phyloP scores from a whole-genome alignment of 2,329 filamentous ascomycete species.

The Fusarium ramigenum region DNA sequence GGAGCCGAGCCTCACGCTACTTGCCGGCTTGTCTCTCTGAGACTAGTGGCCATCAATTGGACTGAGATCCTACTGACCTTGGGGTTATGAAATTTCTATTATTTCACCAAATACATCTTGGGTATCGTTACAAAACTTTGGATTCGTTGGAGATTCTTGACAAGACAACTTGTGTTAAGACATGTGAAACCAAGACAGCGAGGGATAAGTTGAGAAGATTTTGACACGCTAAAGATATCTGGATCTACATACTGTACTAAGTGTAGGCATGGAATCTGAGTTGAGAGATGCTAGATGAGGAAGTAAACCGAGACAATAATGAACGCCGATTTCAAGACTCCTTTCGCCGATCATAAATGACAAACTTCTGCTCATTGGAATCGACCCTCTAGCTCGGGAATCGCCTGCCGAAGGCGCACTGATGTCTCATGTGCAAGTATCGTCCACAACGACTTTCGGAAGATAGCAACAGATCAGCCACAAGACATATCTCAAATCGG shows the following conservation, averaged over 20 bases:
- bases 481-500: slow-evolving; percentile 7
- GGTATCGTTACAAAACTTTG: background rate
- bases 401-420: slow-evolving; percentile 6
- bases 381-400: background rate
- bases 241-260: slow-evolving; percentile 6
- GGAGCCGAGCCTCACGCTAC: background rate
- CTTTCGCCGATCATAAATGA: slow-evolving; percentile 19
- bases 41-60: background rate
- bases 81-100: background rate
- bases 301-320: slow-evolving; percentile 21
- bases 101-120: background rate
- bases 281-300: background rate
- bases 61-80: background rate
- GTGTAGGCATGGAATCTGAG: background rate
- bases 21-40: background rate
- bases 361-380: slow-evolving; percentile 18
- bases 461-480: slow-evolving; percentile 5
- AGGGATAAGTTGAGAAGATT: slow-evolving; percentile 4
- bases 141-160: background rate
- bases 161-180: background rate
- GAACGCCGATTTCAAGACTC: slow-evolving; percentile 13
- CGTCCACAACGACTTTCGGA: slow-evolving; percentile 4
- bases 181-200: slow-evolving; percentile 2
- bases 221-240: slow-evolving; percentile 8
- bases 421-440: slow-evolving; percentile 18